Conservation (phyloP, 2,329 filamentous ascomycete species). For the Neonectria ditissima region DNA sequence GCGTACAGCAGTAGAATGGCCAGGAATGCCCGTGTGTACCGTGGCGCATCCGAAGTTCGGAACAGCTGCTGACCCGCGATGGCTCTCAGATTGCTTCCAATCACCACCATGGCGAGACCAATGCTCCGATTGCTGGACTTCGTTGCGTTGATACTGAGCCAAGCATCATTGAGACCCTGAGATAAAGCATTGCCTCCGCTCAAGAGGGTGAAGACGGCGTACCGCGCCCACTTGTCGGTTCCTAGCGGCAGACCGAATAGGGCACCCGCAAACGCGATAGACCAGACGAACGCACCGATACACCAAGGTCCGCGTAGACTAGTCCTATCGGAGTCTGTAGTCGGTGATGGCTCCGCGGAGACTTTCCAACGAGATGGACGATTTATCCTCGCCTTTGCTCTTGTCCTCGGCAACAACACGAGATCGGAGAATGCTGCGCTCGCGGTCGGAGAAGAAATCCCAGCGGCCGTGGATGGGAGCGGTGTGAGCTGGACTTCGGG, state of each 20-base stretch:
- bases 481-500: slow-evolving; percentile 31
- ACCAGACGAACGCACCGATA: slow-evolving; percentile 37
- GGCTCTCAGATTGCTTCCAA: slow-evolving; percentile 40
- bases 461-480: slow-evolving; percentile 31
- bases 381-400: slow-evolving; percentile 34
- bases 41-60: slow-evolving; percentile 32
- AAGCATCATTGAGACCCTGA: slow-evolving; percentile 43
- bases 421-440: slow-evolving; percentile 33
- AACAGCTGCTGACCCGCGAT: slow-evolving; percentile 43
- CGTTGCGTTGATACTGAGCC: slow-evolving; percentile 39
- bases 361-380: slow-evolving; percentile 12
- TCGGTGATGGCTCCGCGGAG: slow-evolving; percentile 23
- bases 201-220: slow-evolving; percentile 33
- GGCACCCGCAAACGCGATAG: slow-evolving; percentile 35
- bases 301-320: slow-evolving; percentile 36
- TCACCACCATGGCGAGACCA: slow-evolving; percentile 40
- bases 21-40: slow-evolving; percentile 35
- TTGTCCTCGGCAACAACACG: slow-evolving; percentile 37
- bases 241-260: slow-evolving; percentile 21
- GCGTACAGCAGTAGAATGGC: slow-evolving; percentile 35
- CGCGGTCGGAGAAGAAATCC: slow-evolving; percentile 34
- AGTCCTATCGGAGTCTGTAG: slow-evolving; percentile 36
- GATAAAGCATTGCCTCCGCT: slow-evolving; percentile 36
- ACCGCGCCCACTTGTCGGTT: slow-evolving; percentile 34
- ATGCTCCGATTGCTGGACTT: slow-evolving; percentile 33